A percentile compares a stretch with the other conserved stretches of the same genome.
These are phyloP conservation scores for Metschnikowia vanudenii DNA, from an alignment of 805 yeast species.

Conservation along the genomic window DNA sequence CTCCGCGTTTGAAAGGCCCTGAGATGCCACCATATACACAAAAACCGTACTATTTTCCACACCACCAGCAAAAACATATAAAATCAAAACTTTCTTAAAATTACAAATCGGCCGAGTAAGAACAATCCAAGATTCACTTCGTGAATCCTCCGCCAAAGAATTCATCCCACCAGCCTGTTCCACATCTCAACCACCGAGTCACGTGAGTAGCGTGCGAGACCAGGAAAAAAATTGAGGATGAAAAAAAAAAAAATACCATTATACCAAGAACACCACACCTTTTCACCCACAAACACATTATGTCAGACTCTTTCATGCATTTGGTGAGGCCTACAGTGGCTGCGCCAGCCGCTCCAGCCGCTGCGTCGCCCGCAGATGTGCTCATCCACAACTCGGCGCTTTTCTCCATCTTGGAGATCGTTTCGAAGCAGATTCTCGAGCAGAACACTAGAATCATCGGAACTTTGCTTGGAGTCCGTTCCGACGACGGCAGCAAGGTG, in stretches of 20 bases:
- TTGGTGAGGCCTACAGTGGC: slow-evolving; percentile 50
- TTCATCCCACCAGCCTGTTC: background rate
- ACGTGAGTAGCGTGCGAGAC: slow-evolving; percentile 17
- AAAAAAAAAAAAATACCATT: background rate
- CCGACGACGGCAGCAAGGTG: slow-evolving; percentile 77
- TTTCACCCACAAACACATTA: background rate
- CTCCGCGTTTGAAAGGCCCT: no score
- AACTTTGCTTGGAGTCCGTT: slow-evolving; percentile 74
- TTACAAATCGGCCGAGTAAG: no score
- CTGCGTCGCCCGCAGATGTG: slow-evolving; percentile 50
- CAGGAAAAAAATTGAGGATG: background rate
- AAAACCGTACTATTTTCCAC: no score
- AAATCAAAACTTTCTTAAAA: no score
- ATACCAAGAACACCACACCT: background rate
- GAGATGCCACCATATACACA: no score
- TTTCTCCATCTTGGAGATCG: slow-evolving; percentile 74
- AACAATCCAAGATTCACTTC: no score
- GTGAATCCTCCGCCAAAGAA: no score
- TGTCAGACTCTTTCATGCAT: slow-evolving; percentile 34
- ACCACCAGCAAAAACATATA: no score
- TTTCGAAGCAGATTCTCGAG: slow-evolving; percentile 46
- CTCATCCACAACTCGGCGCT: slow-evolving; percentile 67
- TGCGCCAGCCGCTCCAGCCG: slow-evolving; percentile 45
- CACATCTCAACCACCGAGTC: background rate
- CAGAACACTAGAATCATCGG: slow-evolving; percentile 66